Conservation (phyloP, 176 grass and related monocot genomes). For the Eragrostis nindensis region DNA sequence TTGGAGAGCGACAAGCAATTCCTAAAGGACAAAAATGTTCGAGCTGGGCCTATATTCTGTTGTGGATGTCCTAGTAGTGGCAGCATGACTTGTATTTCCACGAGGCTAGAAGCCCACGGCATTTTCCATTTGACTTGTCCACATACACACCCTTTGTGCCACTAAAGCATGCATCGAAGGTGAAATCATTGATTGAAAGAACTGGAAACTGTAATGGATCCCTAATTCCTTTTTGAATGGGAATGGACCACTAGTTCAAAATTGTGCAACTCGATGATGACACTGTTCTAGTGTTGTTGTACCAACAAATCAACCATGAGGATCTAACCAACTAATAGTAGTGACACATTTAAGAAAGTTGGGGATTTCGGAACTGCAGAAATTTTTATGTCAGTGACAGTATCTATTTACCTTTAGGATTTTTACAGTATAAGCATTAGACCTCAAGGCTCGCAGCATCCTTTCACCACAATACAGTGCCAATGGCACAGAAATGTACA, state of each 20-base stretch:
- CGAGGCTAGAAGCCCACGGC: conserved; percentile 11
- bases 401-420: conserved; percentile 76
- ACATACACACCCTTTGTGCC: conserved; percentile 10
- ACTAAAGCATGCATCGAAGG: background rate
- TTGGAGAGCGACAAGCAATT: conserved; percentile 49
- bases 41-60: conserved; percentile 30
- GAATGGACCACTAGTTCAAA: conserved; percentile 2
- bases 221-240: background rate
- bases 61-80: conserved; percentile 33
- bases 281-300: conserved; percentile 14
- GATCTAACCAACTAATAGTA: conserved; percentile 7
- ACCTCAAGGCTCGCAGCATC: conserved; percentile 77
- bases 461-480: conserved; percentile 77
- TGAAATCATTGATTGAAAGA: conserved; percentile 35
- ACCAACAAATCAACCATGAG: background rate
- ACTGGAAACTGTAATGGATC: background rate
- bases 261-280: background rate
- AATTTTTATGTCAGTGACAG: background rate
- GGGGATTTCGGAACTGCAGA: background rate
- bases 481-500: conserved; percentile 93
- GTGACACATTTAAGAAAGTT: background rate
- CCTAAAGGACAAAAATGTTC: conserved; percentile 33
- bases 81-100: conserved; percentile 41
- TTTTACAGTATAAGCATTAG: conserved; percentile 85
- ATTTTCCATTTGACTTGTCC: conserved; percentile 31